These are phyloP conservation scores for Apiotrichum domesticum DNA, from an alignment of 1,284 basidiomycete genomes.

Conservation along the genomic window DNA sequence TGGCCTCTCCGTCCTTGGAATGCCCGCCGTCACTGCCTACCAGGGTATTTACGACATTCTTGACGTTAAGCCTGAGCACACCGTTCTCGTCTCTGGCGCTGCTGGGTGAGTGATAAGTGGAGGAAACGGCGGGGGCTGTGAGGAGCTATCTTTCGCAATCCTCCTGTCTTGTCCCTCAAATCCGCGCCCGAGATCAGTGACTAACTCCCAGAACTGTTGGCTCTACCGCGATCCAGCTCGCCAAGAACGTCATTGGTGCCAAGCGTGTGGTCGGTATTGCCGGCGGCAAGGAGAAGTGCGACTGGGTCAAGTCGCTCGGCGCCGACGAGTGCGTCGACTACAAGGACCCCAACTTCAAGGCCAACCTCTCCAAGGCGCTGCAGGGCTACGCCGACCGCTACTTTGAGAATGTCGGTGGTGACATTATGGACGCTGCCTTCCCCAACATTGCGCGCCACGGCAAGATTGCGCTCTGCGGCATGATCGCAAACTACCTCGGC, in stretches of 20 bases:
- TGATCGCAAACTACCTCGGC: constrained; percentile 29
- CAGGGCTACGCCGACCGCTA: constrained; percentile 32
- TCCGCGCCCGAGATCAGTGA: too few species aligned
- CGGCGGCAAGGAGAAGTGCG: constrained; percentile 50
- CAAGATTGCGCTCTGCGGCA: constrained; percentile 48
- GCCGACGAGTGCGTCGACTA: constrained; percentile 52
- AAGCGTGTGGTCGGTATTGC: constrained; percentile 51
- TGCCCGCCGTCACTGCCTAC: constrained; percentile 37
- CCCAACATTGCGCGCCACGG: constrained; percentile 46
- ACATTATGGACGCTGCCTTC: constrained; percentile 40
- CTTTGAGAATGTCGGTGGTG: constrained; percentile 49
- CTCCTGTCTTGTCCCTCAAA: not conserved
- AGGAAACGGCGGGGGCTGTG: too few species aligned
- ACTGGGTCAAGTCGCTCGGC: constrained; percentile 48
- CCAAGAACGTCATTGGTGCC: constrained; percentile 47
- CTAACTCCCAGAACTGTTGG: constrained; percentile 30
- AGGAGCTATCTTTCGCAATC: not conserved
- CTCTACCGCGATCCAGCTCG: constrained; percentile 36
- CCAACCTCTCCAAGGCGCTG: constrained; percentile 33
- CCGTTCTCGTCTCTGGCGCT: constrained; percentile 29
- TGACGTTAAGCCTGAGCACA: constrained; percentile 42
- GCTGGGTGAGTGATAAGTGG: constrained; percentile 22
- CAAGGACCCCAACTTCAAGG: constrained; percentile 37
- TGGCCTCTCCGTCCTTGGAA: constrained; percentile 30
- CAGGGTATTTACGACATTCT: constrained; percentile 40